Evolutionary conservation across 441 rosid species (phyloP).

Genomic region (Erysimum pusillum): DNA sequence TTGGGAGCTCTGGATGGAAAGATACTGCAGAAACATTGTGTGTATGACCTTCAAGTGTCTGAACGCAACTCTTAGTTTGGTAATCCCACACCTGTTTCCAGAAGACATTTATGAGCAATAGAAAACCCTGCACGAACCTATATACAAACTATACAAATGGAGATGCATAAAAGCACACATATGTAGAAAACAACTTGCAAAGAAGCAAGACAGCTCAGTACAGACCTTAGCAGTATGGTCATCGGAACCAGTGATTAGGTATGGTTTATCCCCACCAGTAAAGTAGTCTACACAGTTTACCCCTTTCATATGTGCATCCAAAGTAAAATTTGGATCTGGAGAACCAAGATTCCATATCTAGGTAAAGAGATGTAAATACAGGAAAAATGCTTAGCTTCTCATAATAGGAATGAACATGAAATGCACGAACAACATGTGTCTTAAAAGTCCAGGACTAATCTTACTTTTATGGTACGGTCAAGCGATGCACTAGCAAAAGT

Average conservation of each 20-base stretch:
- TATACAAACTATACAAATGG: conserved; percentile 21
- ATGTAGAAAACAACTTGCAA: conserved; percentile 19
- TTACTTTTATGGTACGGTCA: conserved; percentile 85
- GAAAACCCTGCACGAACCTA: conserved; percentile 26
- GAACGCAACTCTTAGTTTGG: conserved; percentile 82
- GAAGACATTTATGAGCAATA: conserved; percentile 27
- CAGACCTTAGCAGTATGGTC: conserved; percentile 79
- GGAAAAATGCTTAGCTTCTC: conserved; percentile 12
- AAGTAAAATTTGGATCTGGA: conserved; percentile 60
- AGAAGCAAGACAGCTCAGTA: conserved; percentile 26
- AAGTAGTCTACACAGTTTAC: conserved; percentile 73
- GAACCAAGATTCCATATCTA: conserved; percentile 83
- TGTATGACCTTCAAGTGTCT: conserved; percentile 84
- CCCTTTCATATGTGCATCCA: conserved; percentile 78
- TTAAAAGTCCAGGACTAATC: conserved; percentile 26
- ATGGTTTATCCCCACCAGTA: conserved; percentile 56
- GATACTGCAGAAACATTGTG: conserved; percentile 86
- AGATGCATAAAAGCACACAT: conserved; percentile 33
- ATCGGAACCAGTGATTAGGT: conserved; percentile 81
- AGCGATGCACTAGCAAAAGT: conserved; percentile 93
- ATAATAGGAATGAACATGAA: conserved; percentile 13
- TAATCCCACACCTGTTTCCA: conserved; percentile 85
- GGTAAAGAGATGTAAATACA: conserved; percentile 19
- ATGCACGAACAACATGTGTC: conserved; percentile 19
- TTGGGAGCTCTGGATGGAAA: conserved; percentile 86